phyloP scores from a whole-genome alignment of 257 asterid genomes.

The Gynochthodes officinalis region DNA sequence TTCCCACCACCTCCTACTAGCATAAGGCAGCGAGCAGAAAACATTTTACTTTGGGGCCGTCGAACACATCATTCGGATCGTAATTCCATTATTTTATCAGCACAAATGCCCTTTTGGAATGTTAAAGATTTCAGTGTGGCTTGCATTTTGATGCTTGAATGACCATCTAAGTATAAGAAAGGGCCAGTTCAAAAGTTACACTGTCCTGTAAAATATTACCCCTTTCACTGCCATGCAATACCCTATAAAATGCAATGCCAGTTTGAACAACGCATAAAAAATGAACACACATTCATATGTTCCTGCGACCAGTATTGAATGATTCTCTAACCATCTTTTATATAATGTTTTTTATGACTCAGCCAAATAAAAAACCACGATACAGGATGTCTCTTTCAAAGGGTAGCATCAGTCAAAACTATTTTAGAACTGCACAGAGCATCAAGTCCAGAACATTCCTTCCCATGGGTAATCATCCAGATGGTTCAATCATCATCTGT shows the following conservation, averaged over 20 bases:
- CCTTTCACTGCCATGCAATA: neutral
- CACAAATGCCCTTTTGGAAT: no score
- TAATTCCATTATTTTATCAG: neutral
- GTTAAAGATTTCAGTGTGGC: no score
- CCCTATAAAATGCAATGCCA: neutral
- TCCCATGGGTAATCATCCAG: neutral
- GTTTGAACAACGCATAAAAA: neutral
- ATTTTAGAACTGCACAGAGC: neutral
- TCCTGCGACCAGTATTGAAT: neutral
- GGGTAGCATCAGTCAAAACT: neutral
- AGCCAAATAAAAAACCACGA: slow-evolving; percentile 7
- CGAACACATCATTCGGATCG: no score
- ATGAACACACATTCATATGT: neutral
- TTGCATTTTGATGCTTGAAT: neutral
- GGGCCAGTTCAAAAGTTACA: neutral
- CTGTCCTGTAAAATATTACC: neutral
- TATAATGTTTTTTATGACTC: slow-evolving; percentile 7
- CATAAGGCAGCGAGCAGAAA: neutral
- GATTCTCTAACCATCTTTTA: neutral
- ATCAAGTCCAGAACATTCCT: slow-evolving; percentile 7
- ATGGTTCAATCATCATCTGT: slow-evolving; percentile 71
- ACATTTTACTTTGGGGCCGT: no score
- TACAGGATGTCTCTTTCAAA: neutral
- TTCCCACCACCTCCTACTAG: neutral
- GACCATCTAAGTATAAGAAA: neutral